Base-by-base conservation (phyloP, 805 yeast species). In the Candida loeiensis region DNA sequence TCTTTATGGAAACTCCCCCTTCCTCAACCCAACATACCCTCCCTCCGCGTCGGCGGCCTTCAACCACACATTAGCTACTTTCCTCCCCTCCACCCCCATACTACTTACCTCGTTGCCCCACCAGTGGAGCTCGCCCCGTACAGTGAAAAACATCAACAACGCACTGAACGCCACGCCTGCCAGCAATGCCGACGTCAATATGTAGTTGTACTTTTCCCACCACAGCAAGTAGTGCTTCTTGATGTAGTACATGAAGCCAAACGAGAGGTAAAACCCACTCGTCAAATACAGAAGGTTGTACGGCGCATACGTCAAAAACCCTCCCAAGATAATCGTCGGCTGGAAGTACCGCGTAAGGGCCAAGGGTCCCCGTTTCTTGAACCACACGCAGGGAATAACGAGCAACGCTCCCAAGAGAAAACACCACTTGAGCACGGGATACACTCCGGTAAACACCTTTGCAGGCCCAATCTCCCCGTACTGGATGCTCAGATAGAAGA, bases 161-260 rank as follows among this genome's bases (percentile, higher is more conserved):
- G 82, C 74, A 43, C 80, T 65, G 45, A 80, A 69, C 2, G 85
- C 85, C 14, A 79, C 74, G n/a, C 85, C 86, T 1, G 84, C 77
- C 6, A 72, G 60, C 19, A 80, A 59, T 1, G 77, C 83, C 37
- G 82, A 73, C 17, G 80, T 66, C 37, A 82, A 57, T 16, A 81
- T 69, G 53, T 80, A 82, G 55, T 81, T 82, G 58, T 83, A 83
- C 57, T 81, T 82, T 29, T 81, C 80, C 89, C 85, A 82, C 85
- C 84, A 74, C 16, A 67, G 56, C 34, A 71, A 53, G 55, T 74
- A 74, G 49, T 67, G 62, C 44, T 66, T 61, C 48, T 74, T 71
- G 49, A 79, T 60, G 50, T 68, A 67, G 59, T 71, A 78, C 64
- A 78, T 79, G 63, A 82, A 82, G 4, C 69, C 37, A 46, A 70